Base-by-base conservation (phyloP, 163 green algal species). In the Scenedesmus sp. region DNA sequence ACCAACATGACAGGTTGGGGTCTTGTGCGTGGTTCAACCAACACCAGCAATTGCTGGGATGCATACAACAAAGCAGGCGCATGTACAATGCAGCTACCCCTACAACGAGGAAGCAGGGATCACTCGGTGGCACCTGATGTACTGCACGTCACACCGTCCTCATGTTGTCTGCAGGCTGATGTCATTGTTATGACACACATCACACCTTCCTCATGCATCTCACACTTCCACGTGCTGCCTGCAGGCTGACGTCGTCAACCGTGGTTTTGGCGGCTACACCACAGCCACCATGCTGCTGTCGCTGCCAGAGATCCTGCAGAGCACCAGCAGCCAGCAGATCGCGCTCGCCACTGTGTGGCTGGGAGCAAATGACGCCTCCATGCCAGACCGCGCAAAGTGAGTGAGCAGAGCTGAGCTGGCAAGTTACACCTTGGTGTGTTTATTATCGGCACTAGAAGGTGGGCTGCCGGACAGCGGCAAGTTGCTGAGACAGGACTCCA, bases 231-330 rank as follows among this genome's bases (percentile, higher is more conserved):
- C 70, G 20, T 56, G 23, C n/a, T 4, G 52, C 54, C 16, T 34
- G 18, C 88, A 93, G 90, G 90, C 86, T 64, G 96, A 98, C 79
- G 92, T 98, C 7, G 79, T 97, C 15, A 92, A 94, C 67, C 82
- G 96, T 13, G 96, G 96, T 52, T 97, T 96, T 88, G 95, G 94
- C 62, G 97, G 97, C 5, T 99, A 98, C 92, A 99, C 98, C 93
- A 96, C 95, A 4, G 82, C 93, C 34, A 97, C 95, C 94, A 95
- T 92, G 6, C 46, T 93, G 34, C 85, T 95, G 26, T 26, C 97
- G 6, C 77, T 97, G 16, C 84, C 84, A 6, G 70, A 88, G 64
- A 87, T 92, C 59, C 89, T 98, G 12, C 94, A 95, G 16, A 96
- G 93, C 10, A 60, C 98, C 3, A 97, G 95, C 46, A 97, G 97